Evolutionary conservation across 83 land plant genomes (phyloP).

Genomic region (Picea abies): DNA sequence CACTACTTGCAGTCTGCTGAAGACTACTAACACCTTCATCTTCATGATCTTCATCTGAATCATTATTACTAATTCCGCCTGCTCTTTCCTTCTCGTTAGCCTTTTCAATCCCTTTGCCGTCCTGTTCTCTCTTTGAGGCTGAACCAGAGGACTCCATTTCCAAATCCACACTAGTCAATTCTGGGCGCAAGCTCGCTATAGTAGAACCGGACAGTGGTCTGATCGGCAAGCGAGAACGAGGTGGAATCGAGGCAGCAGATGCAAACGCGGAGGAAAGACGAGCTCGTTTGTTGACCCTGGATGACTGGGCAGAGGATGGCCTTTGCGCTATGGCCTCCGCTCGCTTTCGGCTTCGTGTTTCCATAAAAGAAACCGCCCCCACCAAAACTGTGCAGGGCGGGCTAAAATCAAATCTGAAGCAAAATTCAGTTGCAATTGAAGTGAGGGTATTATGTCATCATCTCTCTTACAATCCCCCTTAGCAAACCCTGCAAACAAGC

Average conservation of each 20-base stretch:
- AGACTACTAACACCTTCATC: slow-evolving; percentile 55
- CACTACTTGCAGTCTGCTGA: slow-evolving; percentile 62
- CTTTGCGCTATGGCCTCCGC: slow-evolving; percentile 63
- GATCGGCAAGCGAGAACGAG: slow-evolving; percentile 24
- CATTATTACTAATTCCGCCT: slow-evolving; percentile 30
- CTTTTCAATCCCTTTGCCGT: slow-evolving; percentile 31
- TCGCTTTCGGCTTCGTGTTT: slow-evolving; percentile 86
- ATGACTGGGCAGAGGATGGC: slow-evolving; percentile 45
- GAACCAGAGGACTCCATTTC: slow-evolving; percentile 74
- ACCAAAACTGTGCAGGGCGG: slow-evolving; percentile 9
- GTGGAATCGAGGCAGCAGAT: slow-evolving; percentile 41
- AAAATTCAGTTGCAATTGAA: background rate
- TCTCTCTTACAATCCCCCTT: background rate
- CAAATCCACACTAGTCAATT: slow-evolving; percentile 19
- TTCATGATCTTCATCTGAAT: slow-evolving; percentile 47
- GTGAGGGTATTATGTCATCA: background rate
- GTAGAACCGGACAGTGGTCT: background rate
- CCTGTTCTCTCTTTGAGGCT: slow-evolving; percentile 22
- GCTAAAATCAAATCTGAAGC: slow-evolving; percentile 2
- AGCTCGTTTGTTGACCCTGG: slow-evolving; percentile 61
- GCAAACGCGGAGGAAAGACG: slow-evolving; percentile 47
- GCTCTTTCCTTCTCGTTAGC: slow-evolving; percentile 41
- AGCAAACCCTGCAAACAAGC: background rate
- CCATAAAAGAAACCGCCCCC: slow-evolving; percentile 43
- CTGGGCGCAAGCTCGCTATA: slow-evolving; percentile 12